Evolutionary conservation across 768 basidiomycete genomes (phyloP), one percentile per base, ranked within the genome.

Genomic region (Pulveroboletus sp.): DNA sequence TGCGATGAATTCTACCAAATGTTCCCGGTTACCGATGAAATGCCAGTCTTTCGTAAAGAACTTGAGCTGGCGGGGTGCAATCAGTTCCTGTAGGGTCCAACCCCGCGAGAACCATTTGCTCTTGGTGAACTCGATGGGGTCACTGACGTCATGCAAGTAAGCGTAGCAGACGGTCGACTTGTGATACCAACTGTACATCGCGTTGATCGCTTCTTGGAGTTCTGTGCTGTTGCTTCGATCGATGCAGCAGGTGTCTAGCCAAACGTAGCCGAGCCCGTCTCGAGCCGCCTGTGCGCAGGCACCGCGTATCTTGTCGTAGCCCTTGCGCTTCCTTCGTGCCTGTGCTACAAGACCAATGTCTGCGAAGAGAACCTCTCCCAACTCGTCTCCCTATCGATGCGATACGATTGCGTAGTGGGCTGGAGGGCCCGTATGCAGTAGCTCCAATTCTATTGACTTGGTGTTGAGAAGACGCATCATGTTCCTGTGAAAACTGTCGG

Each of bases 191-290:
- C n/a, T 51, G 54, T 60, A 70, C 65, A 70, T 69, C 14, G 63
- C 48, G 29, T 65, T 63, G 46, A 69, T 65, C 17, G 69, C 58
- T 35, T 69, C 59, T 23, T 33, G 23, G 16, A 70, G 58, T 32
- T 69, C 69, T 2, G 61, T 47, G 44, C 49, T 62, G 44, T 52
- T 67, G 33, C 25, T 34, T 52, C 48, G 63, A 43, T 69, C 46
- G 44, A 70, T 67, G 39, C 69, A 69, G 24, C 59, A 68, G 0
- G 67, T 69, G n/a, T 70, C 62, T 43, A 66, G 23, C 67, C 67
- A 70, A 20, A 68, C 48, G 38, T 64, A 61, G 14, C 21, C n/a
- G 25, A 61, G 23, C 0, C 33, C 31, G 9, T 68, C 53, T 12
- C 24, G 20, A 16, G 6, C 1, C 23, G 65, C 64, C 45, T 55